Evolutionary conservation across 768 basidiomycete genomes (phyloP), one percentile per base, ranked within the genome.

Genomic region (Xerocomellus dryophilus): DNA sequence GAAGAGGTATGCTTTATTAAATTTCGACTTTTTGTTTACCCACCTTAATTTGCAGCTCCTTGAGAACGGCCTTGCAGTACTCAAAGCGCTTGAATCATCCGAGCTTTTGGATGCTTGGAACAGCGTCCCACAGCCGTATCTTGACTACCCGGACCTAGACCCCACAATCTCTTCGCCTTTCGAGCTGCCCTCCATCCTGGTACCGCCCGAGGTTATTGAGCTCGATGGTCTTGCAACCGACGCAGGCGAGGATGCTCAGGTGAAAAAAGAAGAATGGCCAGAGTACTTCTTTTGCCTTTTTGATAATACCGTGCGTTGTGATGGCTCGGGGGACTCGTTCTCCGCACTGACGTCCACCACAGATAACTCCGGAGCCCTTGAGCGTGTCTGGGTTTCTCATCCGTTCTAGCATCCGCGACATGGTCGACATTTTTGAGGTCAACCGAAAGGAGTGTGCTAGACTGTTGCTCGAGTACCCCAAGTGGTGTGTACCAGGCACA

Each of bases 371-470:
- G 1, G 81, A 90, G 53, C 82, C 86, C 4, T 78, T 78, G 44
- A 88, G 84, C 4, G 81, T 88, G 0, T 73, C 82, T 9, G 94
- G 94, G 4, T 96, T 93, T 70, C 76, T 86, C 25, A 78, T 97
- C 6, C 88, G 88, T 23, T 80, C 85, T 11, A 77, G 84, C 21
- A 69, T 97, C 10, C 71, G 83, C 7, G 94, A 98, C 65, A 80
- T 86, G 18, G 71, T 97, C 39, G 83, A 92, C 53, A 88, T 98
- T 15, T 98, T 91, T 63, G 96, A 98, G 69, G 82, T 97, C 46
- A 98, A 99, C 69, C 83, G 97, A 50, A 97, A 96, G 69, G 97
- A 99, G 63, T 90, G 88, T 60, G 95, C 97, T 1, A 78, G 90
- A 4, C 74, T 98, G 8, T 76, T 98, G 7, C 78, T 97, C 42